These are phyloP conservation scores for Sherardia arvensis DNA, from an alignment of 257 asterid genomes.

Conservation along the genomic window DNA sequence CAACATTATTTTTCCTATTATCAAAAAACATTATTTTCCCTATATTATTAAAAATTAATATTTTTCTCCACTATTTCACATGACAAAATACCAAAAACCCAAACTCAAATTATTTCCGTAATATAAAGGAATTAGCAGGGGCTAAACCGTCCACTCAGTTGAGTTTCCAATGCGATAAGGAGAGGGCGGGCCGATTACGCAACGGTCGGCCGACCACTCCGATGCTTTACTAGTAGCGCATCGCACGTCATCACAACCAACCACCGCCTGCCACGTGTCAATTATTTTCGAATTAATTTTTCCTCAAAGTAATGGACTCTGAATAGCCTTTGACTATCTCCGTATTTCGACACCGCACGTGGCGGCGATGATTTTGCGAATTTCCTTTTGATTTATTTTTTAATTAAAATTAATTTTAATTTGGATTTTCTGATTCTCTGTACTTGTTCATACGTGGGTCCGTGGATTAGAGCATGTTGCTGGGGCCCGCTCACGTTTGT, in stretches of 20 bases:
- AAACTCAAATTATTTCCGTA: background rate
- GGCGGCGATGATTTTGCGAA: conserved; percentile 28
- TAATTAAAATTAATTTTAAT: background rate
- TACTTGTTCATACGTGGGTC: background rate
- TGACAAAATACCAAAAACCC: background rate
- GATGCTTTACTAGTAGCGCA: conserved; percentile 12
- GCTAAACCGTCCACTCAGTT: background rate
- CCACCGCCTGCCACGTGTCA: conserved; percentile 11
- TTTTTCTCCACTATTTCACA: background rate
- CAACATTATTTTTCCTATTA: conserved; percentile 3
- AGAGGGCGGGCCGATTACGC: conserved; percentile 20
- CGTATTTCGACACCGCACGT: conserved; percentile 22
- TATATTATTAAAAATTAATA: no score
- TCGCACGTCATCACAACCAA: conserved; percentile 29
- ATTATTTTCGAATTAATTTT: background rate
- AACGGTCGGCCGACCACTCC: conserved; percentile 26
- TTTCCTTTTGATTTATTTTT: background rate
- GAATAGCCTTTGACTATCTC: conserved; percentile 15
- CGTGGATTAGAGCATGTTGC: conserved; percentile 10
- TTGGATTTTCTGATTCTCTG: background rate
- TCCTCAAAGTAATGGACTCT: no score
- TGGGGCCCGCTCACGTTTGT: conserved; percentile 19
- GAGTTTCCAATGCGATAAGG: background rate
- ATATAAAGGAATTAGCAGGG: background rate
- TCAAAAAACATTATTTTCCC: conserved; percentile 3